Conservation (phyloP, 805 yeast species). For the Suhomyces kilbournensis region DNA sequence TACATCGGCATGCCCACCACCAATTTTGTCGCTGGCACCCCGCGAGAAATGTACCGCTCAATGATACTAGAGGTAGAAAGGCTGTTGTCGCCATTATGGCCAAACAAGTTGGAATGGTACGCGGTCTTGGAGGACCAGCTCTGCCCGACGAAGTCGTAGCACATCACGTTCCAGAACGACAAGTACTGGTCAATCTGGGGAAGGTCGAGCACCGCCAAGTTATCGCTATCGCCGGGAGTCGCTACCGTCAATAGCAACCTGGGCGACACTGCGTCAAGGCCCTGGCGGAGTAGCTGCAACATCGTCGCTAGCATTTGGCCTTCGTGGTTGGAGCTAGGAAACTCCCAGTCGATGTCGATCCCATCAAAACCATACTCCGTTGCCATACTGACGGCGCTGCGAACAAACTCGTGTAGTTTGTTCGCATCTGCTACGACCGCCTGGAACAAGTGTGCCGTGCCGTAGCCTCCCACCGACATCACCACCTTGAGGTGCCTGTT, state of each 20-base stretch:
- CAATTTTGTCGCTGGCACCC: conserved; percentile 50
- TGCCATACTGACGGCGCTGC: conserved; percentile 47
- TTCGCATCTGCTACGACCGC: conserved; percentile 19
- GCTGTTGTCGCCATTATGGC: conserved; percentile 35
- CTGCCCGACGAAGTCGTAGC: conserved; percentile 79
- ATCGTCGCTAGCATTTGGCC: conserved; percentile 44
- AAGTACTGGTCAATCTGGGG: conserved; percentile 55
- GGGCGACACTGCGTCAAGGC: conserved; percentile 28
- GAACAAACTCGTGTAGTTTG: conserved; percentile 45
- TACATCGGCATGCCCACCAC: conserved; percentile 86
- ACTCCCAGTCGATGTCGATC: conserved; percentile 94
- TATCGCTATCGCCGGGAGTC: conserved; percentile 61
- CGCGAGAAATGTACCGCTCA: conserved; percentile 35
- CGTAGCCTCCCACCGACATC: conserved; percentile 84
- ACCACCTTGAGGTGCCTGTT: conserved; percentile 48
- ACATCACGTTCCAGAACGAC: conserved; percentile 82
- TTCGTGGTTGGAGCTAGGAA: conserved; percentile 53
- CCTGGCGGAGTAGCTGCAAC: conserved; percentile 37
- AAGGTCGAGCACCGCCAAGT: conserved; percentile 43
- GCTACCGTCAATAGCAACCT: conserved; percentile 65
- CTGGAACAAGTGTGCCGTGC: conserved; percentile 45
- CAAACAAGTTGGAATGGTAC: conserved; percentile 69
- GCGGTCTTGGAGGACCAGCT: conserved; percentile 62
- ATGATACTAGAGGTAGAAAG: conserved; percentile 52
- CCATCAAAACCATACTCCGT: conserved; percentile 75